Evolutionary conservation across 2,329 filamentous ascomycete species (phyloP), one percentile per base, ranked within the genome.

Genomic region (Aspergillus ustus): DNA sequence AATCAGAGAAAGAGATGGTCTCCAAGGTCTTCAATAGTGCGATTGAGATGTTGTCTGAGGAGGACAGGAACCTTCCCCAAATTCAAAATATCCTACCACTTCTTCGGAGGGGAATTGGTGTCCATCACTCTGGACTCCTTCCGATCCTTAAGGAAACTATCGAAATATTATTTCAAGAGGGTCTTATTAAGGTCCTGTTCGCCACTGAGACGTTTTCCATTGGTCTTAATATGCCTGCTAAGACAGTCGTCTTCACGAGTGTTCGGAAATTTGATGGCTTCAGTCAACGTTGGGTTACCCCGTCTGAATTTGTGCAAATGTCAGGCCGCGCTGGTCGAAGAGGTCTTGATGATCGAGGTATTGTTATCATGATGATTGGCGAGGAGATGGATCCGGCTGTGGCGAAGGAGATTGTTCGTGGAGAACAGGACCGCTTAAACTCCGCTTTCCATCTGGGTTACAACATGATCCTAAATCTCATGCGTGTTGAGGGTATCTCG

Each of bases 301-400:
- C 93, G 1, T 97, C 92, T 11, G 95, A 99, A 72, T 99, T 98
- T 77, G 92, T 99, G 56, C 95, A 99, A 75, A 99, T 99, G 95
- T 97, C 95, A 57, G 95, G 95, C 64, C 91, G 95, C 78, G 95
- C 95, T 62, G 95, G 95, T 74, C 91, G 95, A 85, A 89, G 95
- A 87, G 95, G 95, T 79, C 90, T 99, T 58, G 95, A 99, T 81
- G 93, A 97, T 65, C 91, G 95, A 67, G 95, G 95, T 85, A 96
- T 98, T 69, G 95, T 99, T 69, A 98, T 99, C 76, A 98, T 99
- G 92, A 98, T 99, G 94, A 91, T 99, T 64, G 91, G 96, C 73
- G 91, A 96, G 76, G 92, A 95, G 80, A 94, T 99, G 82, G 95
- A 99, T 72, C 95, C 95, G 1, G 88, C 92, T 2, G 89, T 90